A percentile compares a stretch with the other conserved stretches of the same genome.
These are phyloP conservation scores for Lathyrus aphaca DNA, from an alignment of 306 rosid genomes.

Conservation along the genomic window DNA sequence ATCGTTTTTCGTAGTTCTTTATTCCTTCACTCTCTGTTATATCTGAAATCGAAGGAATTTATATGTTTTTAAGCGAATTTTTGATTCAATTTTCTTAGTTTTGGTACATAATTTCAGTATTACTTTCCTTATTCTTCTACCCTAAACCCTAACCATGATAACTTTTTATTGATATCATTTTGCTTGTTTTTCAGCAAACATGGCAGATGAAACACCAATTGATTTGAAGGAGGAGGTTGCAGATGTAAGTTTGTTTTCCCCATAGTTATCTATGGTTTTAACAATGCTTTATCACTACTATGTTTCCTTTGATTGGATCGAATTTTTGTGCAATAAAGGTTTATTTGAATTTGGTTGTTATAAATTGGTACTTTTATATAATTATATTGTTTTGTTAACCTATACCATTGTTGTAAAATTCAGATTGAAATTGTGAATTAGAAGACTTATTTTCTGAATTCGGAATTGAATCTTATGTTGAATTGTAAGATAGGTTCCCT, in stretches of 20 bases:
- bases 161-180: no score
- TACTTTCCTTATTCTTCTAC: no score
- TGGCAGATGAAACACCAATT: constrained; percentile 63
- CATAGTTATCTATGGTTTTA: background rate
- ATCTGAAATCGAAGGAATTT: no score
- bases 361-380: constrained; percentile 13
- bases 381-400: background rate
- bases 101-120: no score
- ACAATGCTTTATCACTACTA: background rate
- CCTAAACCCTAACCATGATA: no score
- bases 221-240: constrained; percentile 72
- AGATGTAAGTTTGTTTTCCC: constrained; percentile 53
- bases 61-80: no score
- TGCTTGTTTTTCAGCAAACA: constrained; percentile 47
- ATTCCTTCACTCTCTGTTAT: no score
- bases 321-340: background rate
- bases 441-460: background rate
- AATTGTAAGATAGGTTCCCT: background rate
- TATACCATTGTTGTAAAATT: no score
- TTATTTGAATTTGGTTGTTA: background rate
- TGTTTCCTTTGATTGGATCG: background rate
- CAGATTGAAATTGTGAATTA: background rate
- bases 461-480: background rate
- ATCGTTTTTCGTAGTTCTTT: no score
- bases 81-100: no score